Conservation (phyloP, 345 rosid genomes). For the Camelina sativa region DNA sequence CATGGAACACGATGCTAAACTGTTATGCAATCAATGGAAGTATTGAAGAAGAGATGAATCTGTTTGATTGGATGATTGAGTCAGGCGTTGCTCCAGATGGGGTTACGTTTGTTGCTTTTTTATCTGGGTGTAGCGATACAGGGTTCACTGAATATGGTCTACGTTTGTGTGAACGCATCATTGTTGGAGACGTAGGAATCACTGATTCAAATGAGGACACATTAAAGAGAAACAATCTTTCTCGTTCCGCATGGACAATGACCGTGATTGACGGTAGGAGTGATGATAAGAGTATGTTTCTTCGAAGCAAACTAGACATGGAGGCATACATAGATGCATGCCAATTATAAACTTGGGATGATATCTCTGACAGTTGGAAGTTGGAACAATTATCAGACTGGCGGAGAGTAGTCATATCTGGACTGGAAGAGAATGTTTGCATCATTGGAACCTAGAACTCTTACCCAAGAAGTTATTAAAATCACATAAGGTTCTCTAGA, state of each 20-base stretch:
- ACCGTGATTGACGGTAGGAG: too few relatives aligned
- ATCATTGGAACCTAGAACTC: too few relatives aligned
- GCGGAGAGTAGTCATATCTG: too few relatives aligned
- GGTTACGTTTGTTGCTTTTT: conserved; percentile 57
- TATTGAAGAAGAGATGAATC: conserved; percentile 40
- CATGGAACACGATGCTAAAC: conserved; percentile 65
- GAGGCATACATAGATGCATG: background rate
- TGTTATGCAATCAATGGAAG: conserved; percentile 56
- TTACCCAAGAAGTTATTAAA: too few relatives aligned
- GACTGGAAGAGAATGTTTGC: too few relatives aligned
- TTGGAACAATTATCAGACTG: too few relatives aligned
- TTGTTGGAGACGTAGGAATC: conserved; percentile 66
- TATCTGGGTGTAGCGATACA: conserved; percentile 65
- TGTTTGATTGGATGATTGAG: conserved; percentile 52
- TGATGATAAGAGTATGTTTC: too few relatives aligned
- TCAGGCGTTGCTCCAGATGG: conserved; percentile 51
- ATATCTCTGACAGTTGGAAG: too few relatives aligned
- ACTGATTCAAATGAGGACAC: conserved; percentile 48
- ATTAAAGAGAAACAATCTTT: too few relatives aligned
- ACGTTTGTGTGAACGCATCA: conserved; percentile 52
- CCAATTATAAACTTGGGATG: background rate
- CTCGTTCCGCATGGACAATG: too few relatives aligned
- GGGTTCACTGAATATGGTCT: conserved; percentile 54
- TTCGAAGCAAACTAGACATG: background rate
- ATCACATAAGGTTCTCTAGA: too few relatives aligned